Evolutionary conservation across 2,329 filamentous ascomycete species (phyloP), one percentile per base, ranked within the genome.

Genomic region (Phialophora macrospora): DNA sequence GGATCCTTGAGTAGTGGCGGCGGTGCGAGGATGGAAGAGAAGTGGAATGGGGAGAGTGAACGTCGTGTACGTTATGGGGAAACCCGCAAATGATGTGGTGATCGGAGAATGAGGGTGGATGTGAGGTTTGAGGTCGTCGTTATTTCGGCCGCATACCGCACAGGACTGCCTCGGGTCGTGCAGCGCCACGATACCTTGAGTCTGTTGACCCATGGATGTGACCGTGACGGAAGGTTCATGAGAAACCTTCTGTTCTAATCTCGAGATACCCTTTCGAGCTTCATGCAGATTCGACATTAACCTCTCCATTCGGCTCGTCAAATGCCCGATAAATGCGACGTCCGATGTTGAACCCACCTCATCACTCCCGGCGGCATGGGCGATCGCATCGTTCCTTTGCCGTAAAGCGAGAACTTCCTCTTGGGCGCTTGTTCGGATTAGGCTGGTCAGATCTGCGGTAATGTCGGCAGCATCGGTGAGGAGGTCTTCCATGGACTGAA

Each of bases 21-120:
- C 12, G 52, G 28, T 20, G 52, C 78, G 71, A 2, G 65, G 63
- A 41, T 64, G 65, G 59, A 70, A 70, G 17, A 70, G 59, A 9
- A 68, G 57, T 8, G 68, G 68, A n/a, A 70, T 55, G 2, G 90
- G 90, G n/a, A 92, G 88, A 58, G 78, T 78, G 70, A 82, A 76
- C 38, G 75, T 71, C 52, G 81, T 82, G 62, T 84, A 83, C 38
- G 80, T 78, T 44, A 88, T 81, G 48, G 82, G 75, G 44, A 87
- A 4, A n/a, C n/a, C 58, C 46, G 51, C 73, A 20, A 77, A 77
- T 64, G 84, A 82, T 24, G 79, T 77, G 63, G 85, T 77, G 61
- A 30, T 28, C 6, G 57, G 28, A 14, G 32, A 9, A 20, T 58
- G 38, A 12, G 14, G 49, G 51, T 61, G 62, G 32, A 22, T 49